Conservation (phyloP, 371 early-diverging fungal species). For the Batrachochytrium dendrobatidis region DNA sequence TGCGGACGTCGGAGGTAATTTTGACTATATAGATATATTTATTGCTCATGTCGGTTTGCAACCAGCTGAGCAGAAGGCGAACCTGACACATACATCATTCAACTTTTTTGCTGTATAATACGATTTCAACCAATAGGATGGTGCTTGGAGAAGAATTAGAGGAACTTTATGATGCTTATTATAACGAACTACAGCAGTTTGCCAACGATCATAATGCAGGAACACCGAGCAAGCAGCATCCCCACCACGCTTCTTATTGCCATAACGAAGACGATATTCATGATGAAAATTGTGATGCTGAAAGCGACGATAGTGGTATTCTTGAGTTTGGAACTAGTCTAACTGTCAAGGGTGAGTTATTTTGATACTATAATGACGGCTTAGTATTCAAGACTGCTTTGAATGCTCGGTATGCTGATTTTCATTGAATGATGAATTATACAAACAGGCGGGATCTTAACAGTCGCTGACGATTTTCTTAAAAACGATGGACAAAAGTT, state of each 20-base stretch:
- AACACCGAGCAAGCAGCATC: conserved; percentile 7
- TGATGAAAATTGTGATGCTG: conserved; percentile 42
- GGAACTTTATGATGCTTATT: conserved; percentile 85
- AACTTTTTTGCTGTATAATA: not conserved
- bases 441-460: conserved; percentile 67
- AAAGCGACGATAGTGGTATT: conserved; percentile 40
- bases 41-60: not conserved
- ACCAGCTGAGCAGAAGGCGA: not conserved
- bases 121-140: too few species aligned
- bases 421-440: not conserved
- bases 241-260: not conserved
- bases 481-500: conserved; percentile 89
- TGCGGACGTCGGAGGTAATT: conserved; percentile 84
- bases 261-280: conserved; percentile 30
- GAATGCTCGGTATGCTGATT: not conserved
- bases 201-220: conserved; percentile 61
- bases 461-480: conserved; percentile 83
- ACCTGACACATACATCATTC: too few species aligned
- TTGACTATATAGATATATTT: not conserved
- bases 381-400: conserved; percentile 1
- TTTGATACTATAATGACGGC: not conserved
- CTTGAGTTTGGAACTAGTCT: conserved; percentile 61
- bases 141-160: conserved; percentile 90
- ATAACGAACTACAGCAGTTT: conserved; percentile 82
- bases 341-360: conserved; percentile 53